phyloP scores from a whole-genome alignment of 225 moss, liverwort and hornwort species.

The Asterella californica region DNA sequence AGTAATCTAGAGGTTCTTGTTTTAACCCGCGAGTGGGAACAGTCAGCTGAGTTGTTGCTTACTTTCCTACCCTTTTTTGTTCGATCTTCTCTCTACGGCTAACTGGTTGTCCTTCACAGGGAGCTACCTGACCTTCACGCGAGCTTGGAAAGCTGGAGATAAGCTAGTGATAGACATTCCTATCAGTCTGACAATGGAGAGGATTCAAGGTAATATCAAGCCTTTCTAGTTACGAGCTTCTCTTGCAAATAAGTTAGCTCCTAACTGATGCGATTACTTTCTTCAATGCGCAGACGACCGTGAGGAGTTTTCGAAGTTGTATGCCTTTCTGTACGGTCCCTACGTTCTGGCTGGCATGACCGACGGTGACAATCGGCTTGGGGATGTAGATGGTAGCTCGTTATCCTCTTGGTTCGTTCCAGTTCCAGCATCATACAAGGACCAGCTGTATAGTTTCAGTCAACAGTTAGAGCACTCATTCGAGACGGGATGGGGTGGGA shows the following conservation, averaged over 20 bases:
- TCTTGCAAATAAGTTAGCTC: not conserved
- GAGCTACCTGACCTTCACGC: slow-evolving; percentile 49
- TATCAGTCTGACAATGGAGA: slow-evolving; percentile 56
- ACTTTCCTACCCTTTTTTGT: not conserved
- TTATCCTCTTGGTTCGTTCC: slow-evolving; percentile 58
- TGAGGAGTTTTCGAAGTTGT: slow-evolving; percentile 46
- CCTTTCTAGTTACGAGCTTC: not conserved
- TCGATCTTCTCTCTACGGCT: not conserved
- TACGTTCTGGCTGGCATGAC: slow-evolving; percentile 86
- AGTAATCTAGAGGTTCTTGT: not conserved
- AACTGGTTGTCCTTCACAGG: slow-evolving; percentile 33
- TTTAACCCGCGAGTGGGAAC: not conserved
- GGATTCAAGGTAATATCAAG: slow-evolving; percentile 65
- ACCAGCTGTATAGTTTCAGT: slow-evolving; percentile 59
- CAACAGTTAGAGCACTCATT: slow-evolving; percentile 26
- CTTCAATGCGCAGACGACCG: slow-evolving; percentile 61
- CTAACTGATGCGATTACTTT: not conserved
- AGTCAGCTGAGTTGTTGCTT: not conserved
- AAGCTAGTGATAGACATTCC: slow-evolving; percentile 50
- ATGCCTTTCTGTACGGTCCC: slow-evolving; percentile 81
- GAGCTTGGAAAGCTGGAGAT: slow-evolving; percentile 64
- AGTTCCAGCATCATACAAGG: slow-evolving; percentile 51
- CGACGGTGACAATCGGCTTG: slow-evolving; percentile 56
- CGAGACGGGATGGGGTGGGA: slow-evolving; percentile 14
- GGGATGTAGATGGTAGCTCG: slow-evolving; percentile 38